phyloP scores from a whole-genome alignment of 257 asterid species.

The Nicotiana undulata region DNA sequence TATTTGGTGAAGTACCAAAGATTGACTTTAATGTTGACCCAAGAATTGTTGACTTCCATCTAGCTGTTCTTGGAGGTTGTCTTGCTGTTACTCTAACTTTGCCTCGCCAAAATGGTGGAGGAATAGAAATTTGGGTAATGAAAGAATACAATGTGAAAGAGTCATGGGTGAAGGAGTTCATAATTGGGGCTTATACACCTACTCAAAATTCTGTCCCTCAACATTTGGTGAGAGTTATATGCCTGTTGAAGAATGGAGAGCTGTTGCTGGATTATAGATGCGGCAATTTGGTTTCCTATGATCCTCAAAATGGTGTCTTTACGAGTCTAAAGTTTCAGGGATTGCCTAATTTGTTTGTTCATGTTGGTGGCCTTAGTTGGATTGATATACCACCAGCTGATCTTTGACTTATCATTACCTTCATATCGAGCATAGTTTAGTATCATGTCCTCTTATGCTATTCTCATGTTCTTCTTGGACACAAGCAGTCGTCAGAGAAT shows the following conservation, averaged over 20 bases:
- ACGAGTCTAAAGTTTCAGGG: slow-evolving; percentile 13
- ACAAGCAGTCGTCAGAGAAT: no score
- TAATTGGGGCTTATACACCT: slow-evolving; percentile 21
- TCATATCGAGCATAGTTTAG: no score
- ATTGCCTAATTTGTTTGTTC: slow-evolving; percentile 23
- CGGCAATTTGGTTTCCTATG: slow-evolving; percentile 30
- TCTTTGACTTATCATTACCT: no score
- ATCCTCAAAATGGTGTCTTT: slow-evolving; percentile 9
- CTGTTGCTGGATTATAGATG: slow-evolving; percentile 27
- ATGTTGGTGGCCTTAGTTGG: slow-evolving; percentile 13
- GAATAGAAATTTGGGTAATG: slow-evolving; percentile 20
- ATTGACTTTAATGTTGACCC: neutral
- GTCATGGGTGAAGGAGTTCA: slow-evolving; percentile 22
- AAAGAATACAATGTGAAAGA: slow-evolving; percentile 18
- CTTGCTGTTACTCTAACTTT: no score
- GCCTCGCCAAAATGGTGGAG: no score
- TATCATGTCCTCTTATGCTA: no score
- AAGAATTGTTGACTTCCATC: neutral
- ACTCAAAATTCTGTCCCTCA: neutral
- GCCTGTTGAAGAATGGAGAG: slow-evolving; percentile 28
- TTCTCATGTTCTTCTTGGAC: no score
- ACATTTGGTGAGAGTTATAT: slow-evolving; percentile 14
- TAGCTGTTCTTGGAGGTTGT: no score
- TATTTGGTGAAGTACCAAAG: neutral
- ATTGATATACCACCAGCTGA: neutral